These are phyloP conservation scores for Aspergillus costaricaensis DNA, from an alignment of 2,329 filamentous ascomycete species.

Conservation along the genomic window DNA sequence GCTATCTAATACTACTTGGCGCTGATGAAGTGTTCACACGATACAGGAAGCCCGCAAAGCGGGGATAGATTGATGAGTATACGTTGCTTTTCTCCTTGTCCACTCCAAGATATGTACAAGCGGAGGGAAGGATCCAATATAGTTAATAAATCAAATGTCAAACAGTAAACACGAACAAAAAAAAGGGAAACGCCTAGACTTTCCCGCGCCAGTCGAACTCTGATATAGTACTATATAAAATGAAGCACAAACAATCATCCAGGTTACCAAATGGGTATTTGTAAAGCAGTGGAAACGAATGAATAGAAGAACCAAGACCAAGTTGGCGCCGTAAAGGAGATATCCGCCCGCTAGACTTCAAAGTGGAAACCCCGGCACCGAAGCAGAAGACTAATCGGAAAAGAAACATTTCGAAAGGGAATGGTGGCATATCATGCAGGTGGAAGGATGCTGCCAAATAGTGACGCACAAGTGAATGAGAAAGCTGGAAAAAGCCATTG, in stretches of 20 bases:
- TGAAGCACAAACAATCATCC: neutral
- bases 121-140: neutral
- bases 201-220: neutral
- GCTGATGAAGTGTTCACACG: neutral
- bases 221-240: constrained; percentile 7
- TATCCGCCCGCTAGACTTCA: constrained; percentile 5
- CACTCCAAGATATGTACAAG: constrained; percentile 1
- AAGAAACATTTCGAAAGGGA: neutral
- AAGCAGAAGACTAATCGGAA: neutral
- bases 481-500: neutral
- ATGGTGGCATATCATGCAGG: neutral
- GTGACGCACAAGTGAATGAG: neutral
- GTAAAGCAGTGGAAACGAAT: neutral
- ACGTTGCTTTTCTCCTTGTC: neutral
- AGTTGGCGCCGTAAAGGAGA: neutral
- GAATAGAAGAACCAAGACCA: neutral
- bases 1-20: neutral
- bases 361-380: constrained; percentile 7
- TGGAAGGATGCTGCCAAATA: neutral
- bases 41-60: neutral
- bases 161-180: neutral
- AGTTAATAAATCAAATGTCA: neutral
- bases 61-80: neutral
- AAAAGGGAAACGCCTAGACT: neutral
- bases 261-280: constrained; percentile 15